phyloP scores from a whole-genome alignment of 805 yeast species.

The Saccharomycopsis oosterbeekiorum region DNA sequence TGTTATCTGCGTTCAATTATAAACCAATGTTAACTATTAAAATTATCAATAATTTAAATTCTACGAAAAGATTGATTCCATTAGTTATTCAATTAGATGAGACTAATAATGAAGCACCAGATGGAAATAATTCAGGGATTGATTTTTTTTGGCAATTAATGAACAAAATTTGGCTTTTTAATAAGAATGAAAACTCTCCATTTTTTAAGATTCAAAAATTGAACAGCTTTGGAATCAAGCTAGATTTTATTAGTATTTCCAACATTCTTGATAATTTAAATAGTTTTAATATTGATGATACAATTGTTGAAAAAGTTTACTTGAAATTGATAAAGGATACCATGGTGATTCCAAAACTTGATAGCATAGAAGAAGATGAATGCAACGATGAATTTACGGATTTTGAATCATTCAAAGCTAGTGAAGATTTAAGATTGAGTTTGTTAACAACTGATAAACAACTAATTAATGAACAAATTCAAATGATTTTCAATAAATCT shows the following conservation, averaged over 20 bases:
- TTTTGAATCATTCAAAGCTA: slow-evolving; percentile 6
- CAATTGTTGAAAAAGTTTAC: slow-evolving; percentile 5
- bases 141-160: slow-evolving; percentile 12
- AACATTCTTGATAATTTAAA: slow-evolving; percentile 6
- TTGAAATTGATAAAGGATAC: slow-evolving; percentile 6
- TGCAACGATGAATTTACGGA: slow-evolving; percentile 8
- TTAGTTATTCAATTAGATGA: slow-evolving; percentile 10
- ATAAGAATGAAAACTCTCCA: slow-evolving; percentile 9
- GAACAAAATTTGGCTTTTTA: slow-evolving; percentile 12
- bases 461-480: slow-evolving; percentile 50
- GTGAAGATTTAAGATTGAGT: slow-evolving; percentile 9
- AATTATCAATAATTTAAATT: slow-evolving; percentile 6
- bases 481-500: slow-evolving; percentile 57
- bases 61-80: slow-evolving; percentile 3
- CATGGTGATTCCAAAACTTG: slow-evolving; percentile 3
- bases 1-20: slow-evolving; percentile 7
- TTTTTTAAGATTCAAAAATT: slow-evolving; percentile 13
- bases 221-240: slow-evolving; percentile 7
- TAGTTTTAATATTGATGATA: not conserved
- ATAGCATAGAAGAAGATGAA: slow-evolving; percentile 1
- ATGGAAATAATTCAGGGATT: not conserved
- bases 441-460: slow-evolving; percentile 27
- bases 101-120: slow-evolving; percentile 9
- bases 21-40: slow-evolving; percentile 12
- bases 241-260: slow-evolving; percentile 4